phyloP scores from a whole-genome alignment of 2,329 filamentous ascomycete species.

The Colletotrichum tropicicola region DNA sequence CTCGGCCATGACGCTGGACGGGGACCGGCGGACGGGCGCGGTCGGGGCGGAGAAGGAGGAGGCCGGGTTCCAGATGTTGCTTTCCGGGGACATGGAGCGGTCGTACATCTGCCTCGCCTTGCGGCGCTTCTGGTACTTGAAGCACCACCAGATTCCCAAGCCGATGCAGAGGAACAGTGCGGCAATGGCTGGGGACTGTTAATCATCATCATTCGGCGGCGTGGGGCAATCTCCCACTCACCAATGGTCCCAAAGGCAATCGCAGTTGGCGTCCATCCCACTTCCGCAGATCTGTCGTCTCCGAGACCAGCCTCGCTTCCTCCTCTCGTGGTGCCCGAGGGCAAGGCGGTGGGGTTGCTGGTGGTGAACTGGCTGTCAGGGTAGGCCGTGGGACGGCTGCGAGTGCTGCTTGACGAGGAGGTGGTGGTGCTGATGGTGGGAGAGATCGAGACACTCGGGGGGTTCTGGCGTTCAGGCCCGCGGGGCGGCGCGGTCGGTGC shows the following conservation, averaged over 20 bases:
- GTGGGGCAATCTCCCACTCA: background rate
- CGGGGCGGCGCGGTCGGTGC: background rate
- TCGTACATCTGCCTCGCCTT: constrained; percentile 1
- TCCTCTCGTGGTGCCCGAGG: background rate
- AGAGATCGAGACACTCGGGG: background rate
- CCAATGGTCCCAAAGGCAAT: constrained; percentile 30
- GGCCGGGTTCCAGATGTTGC: constrained; percentile 6
- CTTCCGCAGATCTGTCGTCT: background rate
- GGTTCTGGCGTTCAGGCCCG: background rate
- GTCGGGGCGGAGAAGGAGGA: constrained; percentile 16
- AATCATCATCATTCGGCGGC: background rate
- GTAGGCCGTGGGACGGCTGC: background rate
- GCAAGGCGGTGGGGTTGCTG: background rate
- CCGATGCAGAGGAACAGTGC: constrained; percentile 20
- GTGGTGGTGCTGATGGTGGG: background rate
- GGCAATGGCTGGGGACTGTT: constrained; percentile 1
- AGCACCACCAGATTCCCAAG: constrained; percentile 26
- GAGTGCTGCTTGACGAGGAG: background rate
- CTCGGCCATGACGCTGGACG: constrained; percentile 33
- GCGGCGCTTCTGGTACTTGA: constrained; percentile 17
- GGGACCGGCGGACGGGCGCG: constrained; percentile 4
- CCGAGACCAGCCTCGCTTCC: constrained; percentile 16
- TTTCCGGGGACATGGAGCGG: background rate
- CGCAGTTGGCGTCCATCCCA: constrained; percentile 23
- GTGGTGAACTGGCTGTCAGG: background rate